These are phyloP conservation scores for Chrysosphaeria jannelii DNA, from an alignment of 2,329 filamentous ascomycete species.

Conservation along the genomic window DNA sequence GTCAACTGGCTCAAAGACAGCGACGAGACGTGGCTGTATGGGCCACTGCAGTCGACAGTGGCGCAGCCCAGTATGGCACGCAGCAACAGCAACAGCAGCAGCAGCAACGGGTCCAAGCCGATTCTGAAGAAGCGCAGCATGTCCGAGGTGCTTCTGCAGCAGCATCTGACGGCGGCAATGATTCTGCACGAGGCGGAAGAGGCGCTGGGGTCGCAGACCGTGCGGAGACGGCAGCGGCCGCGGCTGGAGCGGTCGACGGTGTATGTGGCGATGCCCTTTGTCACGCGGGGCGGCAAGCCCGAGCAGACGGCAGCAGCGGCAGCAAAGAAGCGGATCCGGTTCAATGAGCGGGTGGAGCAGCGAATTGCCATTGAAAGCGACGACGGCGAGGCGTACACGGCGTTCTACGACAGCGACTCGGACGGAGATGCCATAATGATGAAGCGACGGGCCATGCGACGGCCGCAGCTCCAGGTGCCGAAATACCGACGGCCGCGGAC, in stretches of 20 bases:
- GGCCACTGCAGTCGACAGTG: constrained; percentile 69
- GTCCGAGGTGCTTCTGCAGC: constrained; percentile 81
- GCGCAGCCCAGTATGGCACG: too few relatives aligned
- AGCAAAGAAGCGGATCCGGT: constrained; percentile 69
- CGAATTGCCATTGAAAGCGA: constrained; percentile 68
- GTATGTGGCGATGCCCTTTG: constrained; percentile 32
- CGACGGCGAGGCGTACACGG: constrained; percentile 10
- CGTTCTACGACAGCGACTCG: constrained; percentile 27
- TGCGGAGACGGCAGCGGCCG: constrained; percentile 18
- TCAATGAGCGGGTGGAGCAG: constrained; percentile 85
- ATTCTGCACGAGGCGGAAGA: constrained; percentile 71
- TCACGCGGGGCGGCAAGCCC: too few relatives aligned
- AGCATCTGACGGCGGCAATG: constrained; percentile 64
- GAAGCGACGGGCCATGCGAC: constrained; percentile 32
- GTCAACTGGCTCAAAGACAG: constrained; percentile 95
- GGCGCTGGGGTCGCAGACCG: constrained; percentile 60
- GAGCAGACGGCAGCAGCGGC: too few relatives aligned
- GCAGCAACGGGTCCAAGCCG: constrained; percentile 54
- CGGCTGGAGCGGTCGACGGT: constrained; percentile 37
- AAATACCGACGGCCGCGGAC: constrained; percentile 21
- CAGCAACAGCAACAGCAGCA: constrained; percentile 13
- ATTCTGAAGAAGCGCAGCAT: constrained; percentile 93
- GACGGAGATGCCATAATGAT: constrained; percentile 62
- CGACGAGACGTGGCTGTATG: constrained; percentile 93
- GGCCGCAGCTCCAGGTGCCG: constrained; percentile 28